These are phyloP conservation scores for Pleurotus citrinopileatus DNA, from an alignment of 768 basidiomycete genomes.

Conservation along the genomic window DNA sequence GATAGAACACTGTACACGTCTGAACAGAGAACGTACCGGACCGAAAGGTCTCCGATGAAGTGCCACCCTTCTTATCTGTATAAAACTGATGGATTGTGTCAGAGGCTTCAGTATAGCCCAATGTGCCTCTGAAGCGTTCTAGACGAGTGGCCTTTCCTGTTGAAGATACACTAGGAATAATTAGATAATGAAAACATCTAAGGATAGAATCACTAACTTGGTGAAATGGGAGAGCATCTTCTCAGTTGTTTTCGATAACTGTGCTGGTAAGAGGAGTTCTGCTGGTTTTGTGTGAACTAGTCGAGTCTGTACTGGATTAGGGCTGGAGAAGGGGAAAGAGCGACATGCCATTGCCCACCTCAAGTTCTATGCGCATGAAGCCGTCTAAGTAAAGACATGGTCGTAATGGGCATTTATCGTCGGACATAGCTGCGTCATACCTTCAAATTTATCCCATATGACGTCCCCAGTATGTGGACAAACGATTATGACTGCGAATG, in stretches of 20 bases:
- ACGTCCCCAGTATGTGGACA: slow-evolving; percentile 91
- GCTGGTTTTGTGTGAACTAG: slow-evolving; percentile 82
- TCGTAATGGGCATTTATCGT: neutral
- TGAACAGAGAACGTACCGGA: slow-evolving; percentile 37
- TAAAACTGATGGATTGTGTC: slow-evolving; percentile 65
- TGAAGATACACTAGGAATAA: slow-evolving; percentile 31
- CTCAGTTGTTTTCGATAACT: slow-evolving; percentile 64
- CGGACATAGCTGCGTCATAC: slow-evolving; percentile 31
- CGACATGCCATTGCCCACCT: slow-evolving; percentile 41
- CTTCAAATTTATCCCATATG: slow-evolving; percentile 88
- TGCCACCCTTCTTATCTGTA: slow-evolving; percentile 41
- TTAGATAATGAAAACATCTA: slow-evolving; percentile 2
- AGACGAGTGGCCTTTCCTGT: slow-evolving; percentile 48
- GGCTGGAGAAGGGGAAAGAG: neutral
- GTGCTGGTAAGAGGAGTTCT: slow-evolving; percentile 69
- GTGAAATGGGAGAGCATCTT: slow-evolving; percentile 74
- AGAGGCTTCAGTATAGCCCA: slow-evolving; percentile 72
- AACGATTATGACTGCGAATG: slow-evolving; percentile 73
- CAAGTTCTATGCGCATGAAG: slow-evolving; percentile 84
- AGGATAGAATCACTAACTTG: slow-evolving; percentile 38
- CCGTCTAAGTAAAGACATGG: slow-evolving; percentile 46
- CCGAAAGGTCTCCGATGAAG: slow-evolving; percentile 41
- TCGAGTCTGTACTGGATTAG: slow-evolving; percentile 56
- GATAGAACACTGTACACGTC: neutral
- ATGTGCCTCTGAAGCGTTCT: slow-evolving; percentile 54